Conservation (phyloP, 768 basidiomycete species). For the Macrolepiota albuminosa region DNA sequence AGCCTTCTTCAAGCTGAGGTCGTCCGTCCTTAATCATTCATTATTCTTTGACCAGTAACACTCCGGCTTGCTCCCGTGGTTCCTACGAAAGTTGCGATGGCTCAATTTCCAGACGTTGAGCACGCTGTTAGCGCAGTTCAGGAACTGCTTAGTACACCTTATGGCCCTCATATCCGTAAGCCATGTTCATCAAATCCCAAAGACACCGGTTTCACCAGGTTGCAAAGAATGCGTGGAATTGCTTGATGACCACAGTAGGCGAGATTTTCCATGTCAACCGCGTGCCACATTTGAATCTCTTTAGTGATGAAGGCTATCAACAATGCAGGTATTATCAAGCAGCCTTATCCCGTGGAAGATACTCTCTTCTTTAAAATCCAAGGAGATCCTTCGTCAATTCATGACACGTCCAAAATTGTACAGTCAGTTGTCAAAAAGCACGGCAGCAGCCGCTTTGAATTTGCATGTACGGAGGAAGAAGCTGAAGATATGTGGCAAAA, state of each 20-base stretch:
- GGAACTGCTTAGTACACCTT: constrained; percentile 67
- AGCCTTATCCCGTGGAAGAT: constrained; percentile 65
- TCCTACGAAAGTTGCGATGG: constrained; percentile 85
- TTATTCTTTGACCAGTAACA: constrained; percentile 47
- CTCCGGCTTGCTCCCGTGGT: constrained; percentile 75
- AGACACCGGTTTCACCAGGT: background rate
- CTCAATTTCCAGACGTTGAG: constrained; percentile 77
- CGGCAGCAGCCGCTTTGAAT: constrained; percentile 62
- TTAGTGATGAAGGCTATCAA: constrained; percentile 79
- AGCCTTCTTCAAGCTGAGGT: background rate
- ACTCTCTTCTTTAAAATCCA: constrained; percentile 92
- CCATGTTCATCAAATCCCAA: background rate
- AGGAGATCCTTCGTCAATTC: constrained; percentile 58
- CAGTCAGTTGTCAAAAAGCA: constrained; percentile 62
- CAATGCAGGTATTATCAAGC: constrained; percentile 52
- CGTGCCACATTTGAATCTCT: background rate
- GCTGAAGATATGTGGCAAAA: constrained; percentile 79
- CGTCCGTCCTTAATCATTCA: background rate
- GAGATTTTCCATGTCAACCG: background rate
- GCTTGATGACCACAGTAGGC: constrained; percentile 67
- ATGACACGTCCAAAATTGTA: constrained; percentile 54
- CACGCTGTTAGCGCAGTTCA: constrained; percentile 77
- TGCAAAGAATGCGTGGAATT: constrained; percentile 80
- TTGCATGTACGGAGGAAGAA: constrained; percentile 71
- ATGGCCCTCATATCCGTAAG: constrained; percentile 73